phyloP scores from a whole-genome alignment of 2,329 filamentous ascomycete species.

The Coccinonectria pachysandricola region DNA sequence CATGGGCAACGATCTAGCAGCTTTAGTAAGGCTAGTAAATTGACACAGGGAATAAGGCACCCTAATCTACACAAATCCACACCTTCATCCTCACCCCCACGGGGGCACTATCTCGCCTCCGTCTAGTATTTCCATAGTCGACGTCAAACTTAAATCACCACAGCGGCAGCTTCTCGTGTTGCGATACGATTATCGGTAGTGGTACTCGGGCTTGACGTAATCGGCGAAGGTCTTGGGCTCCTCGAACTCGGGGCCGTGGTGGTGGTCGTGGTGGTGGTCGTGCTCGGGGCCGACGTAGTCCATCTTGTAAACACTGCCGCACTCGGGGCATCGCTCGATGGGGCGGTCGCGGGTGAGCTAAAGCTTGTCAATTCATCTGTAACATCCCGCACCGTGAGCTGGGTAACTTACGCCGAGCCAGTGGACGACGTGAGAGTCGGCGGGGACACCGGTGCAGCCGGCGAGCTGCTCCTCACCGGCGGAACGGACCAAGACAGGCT shows the following conservation, averaged over 20 bases:
- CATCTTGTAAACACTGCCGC: slow-evolving; percentile 95
- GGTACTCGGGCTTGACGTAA: slow-evolving; percentile 91
- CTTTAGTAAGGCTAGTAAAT: slow-evolving; percentile 19
- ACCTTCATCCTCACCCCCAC: slow-evolving; percentile 16
- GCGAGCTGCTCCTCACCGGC: slow-evolving; percentile 93
- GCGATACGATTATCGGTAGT: slow-evolving; percentile 57
- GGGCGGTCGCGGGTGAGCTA: slow-evolving; percentile 83
- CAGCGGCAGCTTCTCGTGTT: no score
- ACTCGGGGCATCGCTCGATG: slow-evolving; percentile 91
- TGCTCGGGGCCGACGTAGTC: slow-evolving; percentile 83
- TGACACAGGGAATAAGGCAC: slow-evolving; percentile 25
- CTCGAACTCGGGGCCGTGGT: slow-evolving; percentile 53
- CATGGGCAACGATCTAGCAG: no score
- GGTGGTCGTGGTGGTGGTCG: slow-evolving; percentile 52
- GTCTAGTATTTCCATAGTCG: slow-evolving; percentile 18
- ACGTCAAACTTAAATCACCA: no score
- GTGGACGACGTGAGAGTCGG: slow-evolving; percentile 79
- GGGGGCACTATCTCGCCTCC: slow-evolving; percentile 11
- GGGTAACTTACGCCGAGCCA: slow-evolving; percentile 71
- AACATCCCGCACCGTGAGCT: slow-evolving; percentile 5
- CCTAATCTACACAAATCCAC: slow-evolving; percentile 31
- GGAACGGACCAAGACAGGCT: slow-evolving; percentile 85
- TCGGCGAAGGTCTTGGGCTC: slow-evolving; percentile 96
- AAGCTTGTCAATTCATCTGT: slow-evolving; percentile 9
- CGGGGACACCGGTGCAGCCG: slow-evolving; percentile 90